Percentiles rank a stretch among this genome's conserved stretches.
These are phyloP conservation scores for Casuarina equisetifolia DNA, from an alignment of 306 rosid genomes.

Conservation along the genomic window DNA sequence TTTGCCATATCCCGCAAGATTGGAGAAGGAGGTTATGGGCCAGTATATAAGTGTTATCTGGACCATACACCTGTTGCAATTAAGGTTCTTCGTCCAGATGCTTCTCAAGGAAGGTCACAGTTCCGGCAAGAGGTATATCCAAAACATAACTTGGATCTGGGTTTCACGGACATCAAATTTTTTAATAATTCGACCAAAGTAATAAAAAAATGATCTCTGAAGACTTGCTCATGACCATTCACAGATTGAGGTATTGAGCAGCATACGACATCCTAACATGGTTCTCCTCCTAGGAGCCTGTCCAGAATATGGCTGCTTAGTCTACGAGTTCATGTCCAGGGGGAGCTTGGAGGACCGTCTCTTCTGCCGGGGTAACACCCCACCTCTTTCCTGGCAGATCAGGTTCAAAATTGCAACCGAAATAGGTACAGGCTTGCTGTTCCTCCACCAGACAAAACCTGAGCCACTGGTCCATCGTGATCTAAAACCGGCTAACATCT, in stretches of 20 bases:
- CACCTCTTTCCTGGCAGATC: conserved; percentile 76
- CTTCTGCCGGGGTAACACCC: conserved; percentile 49
- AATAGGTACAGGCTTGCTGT: conserved; percentile 77
- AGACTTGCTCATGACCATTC: conserved; percentile 15
- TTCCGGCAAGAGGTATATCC: conserved; percentile 77
- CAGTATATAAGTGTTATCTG: conserved; percentile 67
- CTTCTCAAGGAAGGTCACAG: conserved; percentile 88
- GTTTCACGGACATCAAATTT: background rate
- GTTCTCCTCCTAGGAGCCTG: conserved; percentile 97
- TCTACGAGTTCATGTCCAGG: conserved; percentile 83
- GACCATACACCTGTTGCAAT: conserved; percentile 90
- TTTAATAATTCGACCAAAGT: too few species aligned
- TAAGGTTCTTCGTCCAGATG: conserved; percentile 95
- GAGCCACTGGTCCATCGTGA: conserved; percentile 97
- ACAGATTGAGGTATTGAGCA: conserved; percentile 88
- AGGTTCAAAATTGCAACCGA: conserved; percentile 87
- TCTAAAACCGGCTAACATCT: conserved; percentile 88
- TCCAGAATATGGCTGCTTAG: conserved; percentile 93
- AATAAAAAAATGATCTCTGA: too few species aligned
- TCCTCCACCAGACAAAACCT: conserved; percentile 94
- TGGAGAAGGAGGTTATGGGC: conserved; percentile 99
- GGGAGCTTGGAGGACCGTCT: conserved; percentile 92
- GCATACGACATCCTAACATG: conserved; percentile 97
- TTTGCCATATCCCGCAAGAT: conserved; percentile 67
- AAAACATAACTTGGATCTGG: background rate